Percentiles rank a stretch among this genome's conserved stretches.
phyloP scores from a whole-genome alignment of 225 moss, liverwort and hornwort genomes.

The Bryoerythrophyllum caledonicum region DNA sequence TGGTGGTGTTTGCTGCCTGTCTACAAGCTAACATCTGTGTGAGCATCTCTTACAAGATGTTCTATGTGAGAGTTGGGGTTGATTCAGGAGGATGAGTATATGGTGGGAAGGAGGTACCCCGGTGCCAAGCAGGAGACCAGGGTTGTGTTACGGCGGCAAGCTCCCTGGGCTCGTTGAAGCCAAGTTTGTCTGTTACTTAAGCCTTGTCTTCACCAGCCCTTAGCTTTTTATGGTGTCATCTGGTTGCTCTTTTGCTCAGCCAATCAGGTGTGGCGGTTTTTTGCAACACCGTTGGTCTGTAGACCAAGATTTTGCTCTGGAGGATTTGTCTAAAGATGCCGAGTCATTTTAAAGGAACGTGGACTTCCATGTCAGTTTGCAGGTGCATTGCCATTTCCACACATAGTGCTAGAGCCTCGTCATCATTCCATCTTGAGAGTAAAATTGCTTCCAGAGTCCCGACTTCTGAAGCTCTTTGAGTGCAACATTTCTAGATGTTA shows the following conservation, averaged over 20 bases:
- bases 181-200: not conserved
- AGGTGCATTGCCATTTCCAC: constrained; percentile 23
- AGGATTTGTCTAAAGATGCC: not conserved
- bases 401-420: not conserved
- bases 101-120: constrained; percentile 19
- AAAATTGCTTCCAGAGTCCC: not conserved
- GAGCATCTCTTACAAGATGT: constrained; percentile 8
- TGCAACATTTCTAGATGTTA: not conserved
- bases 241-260: not conserved
- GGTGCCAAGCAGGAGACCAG: constrained; percentile 32
- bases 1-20: constrained; percentile 1
- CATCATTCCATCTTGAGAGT: not conserved
- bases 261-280: not conserved
- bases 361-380: not conserved
- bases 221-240: constrained; percentile 8
- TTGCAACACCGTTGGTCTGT: not conserved
- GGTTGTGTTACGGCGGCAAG: constrained; percentile 26
- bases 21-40: not conserved
- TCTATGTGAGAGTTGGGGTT: constrained; percentile 16
- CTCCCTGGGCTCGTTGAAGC: not conserved
- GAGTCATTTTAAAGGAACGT: not conserved
- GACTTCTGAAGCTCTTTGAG: not conserved
- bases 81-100: constrained; percentile 28
- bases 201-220: not conserved
- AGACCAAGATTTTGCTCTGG: constrained; percentile 16